Evolutionary conservation across 2,329 filamentous ascomycete species (phyloP), one percentile per base, ranked within the genome.

Genomic region (Cercospora citrullina): DNA sequence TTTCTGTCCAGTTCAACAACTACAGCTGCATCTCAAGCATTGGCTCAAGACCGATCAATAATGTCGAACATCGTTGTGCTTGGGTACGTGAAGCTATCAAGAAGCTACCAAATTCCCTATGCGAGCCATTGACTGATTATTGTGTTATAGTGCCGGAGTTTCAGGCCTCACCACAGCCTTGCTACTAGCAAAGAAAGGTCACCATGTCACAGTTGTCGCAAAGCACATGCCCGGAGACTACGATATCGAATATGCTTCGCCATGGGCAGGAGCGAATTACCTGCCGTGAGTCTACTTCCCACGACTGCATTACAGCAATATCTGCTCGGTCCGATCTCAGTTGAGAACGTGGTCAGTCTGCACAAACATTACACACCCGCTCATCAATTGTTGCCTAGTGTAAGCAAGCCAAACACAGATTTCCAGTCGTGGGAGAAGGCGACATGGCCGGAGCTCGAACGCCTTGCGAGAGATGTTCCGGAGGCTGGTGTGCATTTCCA

Each of bases 181-280:
- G 26, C 79, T 87, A 16, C 80, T 91, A 14, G 88, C 88, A 12
- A 83, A 83, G 68, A 84, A 88, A 73, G 79, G 81, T 75, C 85
- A 89, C 72, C 81, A 83, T 28, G 80, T 96, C 71, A 93, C 91
- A 0, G 83, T 96, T 39, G 83, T 93, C 33, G 90, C 92, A 5
- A 96, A 94, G 76, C 91, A 96, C 77, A 95, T 97, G 90, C 94
- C 94, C 0, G 94, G 94, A 39, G 94, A 97, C 81, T 95, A 94
- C 79, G 91, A 94, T 72, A 90, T 94, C 72, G 91, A 96, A 83
- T 97, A 97, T 78, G 90, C 92, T 0, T 96, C 92, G 5, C 93
- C 92, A 0, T 96, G 92, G 91, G 93, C 93, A 3, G 93, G 93
- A 14, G 93, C 92, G 69, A 94, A 95, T 76, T 89, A 89, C 75